Base-by-base conservation (phyloP, 257 asterid genomes). In the Capsicum baccatum region DNA sequence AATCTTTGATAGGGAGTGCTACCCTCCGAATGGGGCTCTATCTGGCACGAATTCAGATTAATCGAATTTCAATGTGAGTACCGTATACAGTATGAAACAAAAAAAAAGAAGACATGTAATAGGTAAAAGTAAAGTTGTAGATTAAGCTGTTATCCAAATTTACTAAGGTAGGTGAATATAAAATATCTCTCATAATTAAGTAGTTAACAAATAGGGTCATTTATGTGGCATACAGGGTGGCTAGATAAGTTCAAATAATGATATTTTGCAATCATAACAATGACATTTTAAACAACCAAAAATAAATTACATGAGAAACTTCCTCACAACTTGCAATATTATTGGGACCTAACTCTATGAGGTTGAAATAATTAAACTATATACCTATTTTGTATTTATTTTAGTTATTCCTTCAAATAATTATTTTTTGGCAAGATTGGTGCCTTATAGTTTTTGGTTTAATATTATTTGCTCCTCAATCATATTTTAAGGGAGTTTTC, bases 291-390 rank as follows among this genome's bases (percentile, higher is more conserved):
- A 74, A 48, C 60, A 74, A 48, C 80, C 19, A 73, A 73, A 48
- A 3, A 39, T 47, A 11, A 71, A 71, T 44, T 10, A 47, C 57
- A 47, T 47, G 59, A 73, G 42, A 73, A 73, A 73, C 19, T 73
- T 73, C 80, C 19, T 48, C 3, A 73, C 44, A 48, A 48, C 59
- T 73, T 48, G 80, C 80, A 48, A 71, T 47, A 17, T n/a, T n/a
- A 71, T n/a, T 71, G 57, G 57, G 79, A 7, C 79, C 55, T 69
- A 42, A 16, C 33, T 39, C 78, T 69, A 35, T 44, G 37, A 42
- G 5, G 16, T 11, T 42, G 56, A 70, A 70, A 70, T 71, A 71
- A 71, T n/a, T 47, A 47, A 71, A 47, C 39, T n/a, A 6, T 47
- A n/a, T 11, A 47, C 57, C 17, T 71, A 47, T 9, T 44, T 71